Base-by-base conservation (phyloP, 768 basidiomycete genomes). In the Leccinum imitatum region DNA sequence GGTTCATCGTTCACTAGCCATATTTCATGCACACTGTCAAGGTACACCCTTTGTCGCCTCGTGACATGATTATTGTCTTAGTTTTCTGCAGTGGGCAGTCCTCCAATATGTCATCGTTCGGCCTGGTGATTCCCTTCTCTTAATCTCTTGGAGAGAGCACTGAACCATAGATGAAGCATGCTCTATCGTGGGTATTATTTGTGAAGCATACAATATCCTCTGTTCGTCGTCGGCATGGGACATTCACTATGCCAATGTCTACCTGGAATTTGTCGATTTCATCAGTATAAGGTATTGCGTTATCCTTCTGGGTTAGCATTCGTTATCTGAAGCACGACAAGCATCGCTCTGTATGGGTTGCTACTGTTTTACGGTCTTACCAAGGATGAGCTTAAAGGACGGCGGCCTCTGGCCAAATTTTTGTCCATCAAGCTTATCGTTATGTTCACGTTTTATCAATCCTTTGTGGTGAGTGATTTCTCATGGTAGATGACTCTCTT, bases 21-120 rank as follows among this genome's bases (percentile, higher is more conserved):
- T 93, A 95, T 75, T 96, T 96, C 71, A 91, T 95, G 86, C 88
- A 93, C 68, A 87, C 91, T 10, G 74, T 93, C 70, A 93, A 92
- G 79, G 92, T 88, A 64, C 6, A 74, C 27, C 19, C 3, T 6
- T 54, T 19, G n/a, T 50, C n/a, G 8, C 39, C 27, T 50, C 14
- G 7, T 13, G 8, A 56, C 13, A 41, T 27, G n/a, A 19, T 51
- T 27, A 10, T 19, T 17, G 59, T 44, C n/a, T 54, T 31, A 59
- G 37, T 21, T 23, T 23, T 59, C 47, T 57, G 19, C 53, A 93
- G 84, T 95, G 93, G 91, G 79, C 83, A 44, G 93, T 96, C 7
- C 75, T 97, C 60, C 95, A 97, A 82, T 96, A 94, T 70, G 86
- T 91, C 23, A 83, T 93, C 59, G 76, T 94, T 47, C 80, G 90